phyloP scores from a whole-genome alignment of 2,329 filamentous ascomycete species.

The Didymella pomorum region DNA sequence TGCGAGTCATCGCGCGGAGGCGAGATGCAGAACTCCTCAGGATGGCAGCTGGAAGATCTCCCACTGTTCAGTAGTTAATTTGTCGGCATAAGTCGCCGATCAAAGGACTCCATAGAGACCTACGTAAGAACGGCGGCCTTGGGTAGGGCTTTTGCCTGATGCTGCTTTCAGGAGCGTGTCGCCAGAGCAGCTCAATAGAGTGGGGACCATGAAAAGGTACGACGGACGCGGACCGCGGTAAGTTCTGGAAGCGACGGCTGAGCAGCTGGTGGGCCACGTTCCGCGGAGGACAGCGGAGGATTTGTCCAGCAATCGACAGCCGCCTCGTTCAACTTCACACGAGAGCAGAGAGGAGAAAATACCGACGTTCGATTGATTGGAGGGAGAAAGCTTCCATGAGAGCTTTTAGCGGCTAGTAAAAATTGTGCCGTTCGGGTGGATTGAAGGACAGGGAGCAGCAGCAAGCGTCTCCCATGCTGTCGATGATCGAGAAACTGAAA shows the following conservation, averaged over 20 bases:
- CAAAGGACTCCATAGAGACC: neutral
- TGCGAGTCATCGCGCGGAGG: neutral
- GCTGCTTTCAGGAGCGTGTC: neutral
- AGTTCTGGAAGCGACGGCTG: neutral
- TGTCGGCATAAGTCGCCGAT: neutral
- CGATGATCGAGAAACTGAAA: constrained; percentile 7
- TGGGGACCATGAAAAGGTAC: neutral
- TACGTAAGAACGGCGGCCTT: neutral
- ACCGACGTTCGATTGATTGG: neutral
- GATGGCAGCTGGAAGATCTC: neutral
- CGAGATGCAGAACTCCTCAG: neutral
- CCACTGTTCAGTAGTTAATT: neutral
- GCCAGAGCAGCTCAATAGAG: neutral
- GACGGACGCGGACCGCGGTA: constrained; percentile 7
- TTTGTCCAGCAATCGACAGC: neutral
- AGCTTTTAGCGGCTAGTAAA: neutral
- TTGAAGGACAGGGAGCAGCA: constrained; percentile 1
- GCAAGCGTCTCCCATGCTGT: constrained; percentile 1
- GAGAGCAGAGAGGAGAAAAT: neutral
- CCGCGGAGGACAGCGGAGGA: neutral
- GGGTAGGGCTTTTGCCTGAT: neutral
- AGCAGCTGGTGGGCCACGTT: neutral
- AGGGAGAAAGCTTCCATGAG: neutral
- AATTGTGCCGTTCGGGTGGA: neutral
- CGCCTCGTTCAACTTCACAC: neutral